Percentiles rank a stretch among this genome's conserved stretches.
These are phyloP conservation scores for Kwoniella pini DNA, from an alignment of 768 basidiomycete species.

Conservation along the genomic window DNA sequence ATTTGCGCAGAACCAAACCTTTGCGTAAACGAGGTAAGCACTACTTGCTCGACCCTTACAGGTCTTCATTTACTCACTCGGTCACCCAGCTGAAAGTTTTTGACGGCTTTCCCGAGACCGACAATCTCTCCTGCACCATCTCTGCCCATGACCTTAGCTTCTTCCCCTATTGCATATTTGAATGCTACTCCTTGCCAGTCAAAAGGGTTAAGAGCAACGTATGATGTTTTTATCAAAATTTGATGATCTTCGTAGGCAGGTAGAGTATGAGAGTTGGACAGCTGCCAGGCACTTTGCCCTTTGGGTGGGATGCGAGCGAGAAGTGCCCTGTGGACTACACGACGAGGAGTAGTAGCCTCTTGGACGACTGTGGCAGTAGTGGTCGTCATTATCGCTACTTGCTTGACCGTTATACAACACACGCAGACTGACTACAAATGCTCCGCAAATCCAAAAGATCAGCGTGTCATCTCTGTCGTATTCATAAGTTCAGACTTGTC, in stretches of 20 bases:
- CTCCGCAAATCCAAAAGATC: too few species aligned
- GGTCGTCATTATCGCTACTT: too few species aligned
- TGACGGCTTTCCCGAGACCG: conserved; percentile 23
- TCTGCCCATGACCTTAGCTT: conserved; percentile 38
- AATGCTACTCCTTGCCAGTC: conserved; percentile 41
- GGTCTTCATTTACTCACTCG: conserved; percentile 23
- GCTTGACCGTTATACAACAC: too few species aligned
- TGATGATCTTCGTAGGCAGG: conserved; percentile 21
- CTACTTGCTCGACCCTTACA: too few species aligned
- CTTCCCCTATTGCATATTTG: conserved; percentile 23
- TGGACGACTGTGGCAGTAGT: not conserved
- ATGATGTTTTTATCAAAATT: conserved; percentile 29
- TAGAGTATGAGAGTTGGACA: conserved; percentile 25
- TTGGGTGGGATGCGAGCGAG: conserved; percentile 21
- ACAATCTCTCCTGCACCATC: conserved; percentile 36
- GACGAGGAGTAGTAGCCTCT: not conserved
- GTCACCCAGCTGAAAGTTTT: conserved; percentile 29
- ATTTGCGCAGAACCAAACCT: conserved; percentile 48
- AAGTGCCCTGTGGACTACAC: conserved; percentile 27
- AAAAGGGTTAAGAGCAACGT: conserved; percentile 37
- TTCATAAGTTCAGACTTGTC: too few species aligned
- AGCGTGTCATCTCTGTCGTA: too few species aligned
- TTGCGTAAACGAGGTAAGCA: not conserved
- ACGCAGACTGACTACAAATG: too few species aligned
- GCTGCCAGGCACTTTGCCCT: conserved; percentile 28